Evolutionary conservation across 1,284 basidiomycete genomes (phyloP).

Genomic region (Golubevia pallescens): DNA sequence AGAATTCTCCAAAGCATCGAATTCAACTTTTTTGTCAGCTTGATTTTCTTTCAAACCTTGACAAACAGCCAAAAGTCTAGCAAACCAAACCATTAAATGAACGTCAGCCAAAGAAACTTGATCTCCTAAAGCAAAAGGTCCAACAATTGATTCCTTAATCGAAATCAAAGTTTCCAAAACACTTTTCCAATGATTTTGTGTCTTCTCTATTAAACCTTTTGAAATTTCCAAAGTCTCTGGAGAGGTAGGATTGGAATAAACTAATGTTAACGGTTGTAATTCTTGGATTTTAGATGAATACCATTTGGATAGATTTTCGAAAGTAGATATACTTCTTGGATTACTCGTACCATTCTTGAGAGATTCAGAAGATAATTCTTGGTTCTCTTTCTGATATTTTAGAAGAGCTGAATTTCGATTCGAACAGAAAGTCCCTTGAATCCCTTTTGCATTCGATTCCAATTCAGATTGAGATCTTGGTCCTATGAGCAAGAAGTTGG

Average conservation of each 20-base stretch:
- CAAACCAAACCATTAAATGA: conserved; percentile 42
- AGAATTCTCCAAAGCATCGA: conserved; percentile 10
- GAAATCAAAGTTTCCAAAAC: conserved; percentile 13
- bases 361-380: background rate
- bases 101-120: conserved; percentile 41
- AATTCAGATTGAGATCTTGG: conserved; percentile 20
- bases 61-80: conserved; percentile 16
- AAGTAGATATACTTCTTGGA: too few relatives aligned
- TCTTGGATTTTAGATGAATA: conserved; percentile 22
- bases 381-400: conserved; percentile 14
- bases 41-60: conserved; percentile 1
- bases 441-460: background rate
- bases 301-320: background rate
- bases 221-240: conserved; percentile 1
- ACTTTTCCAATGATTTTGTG: conserved; percentile 19
- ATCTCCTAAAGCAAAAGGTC: conserved; percentile 38
- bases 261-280: too few relatives aligned
- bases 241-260: conserved; percentile 23
- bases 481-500: conserved; percentile 31
- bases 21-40: background rate
- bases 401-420: conserved; percentile 20
- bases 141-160: conserved; percentile 21
- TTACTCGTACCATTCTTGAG: too few relatives aligned
- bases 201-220: conserved; percentile 18
- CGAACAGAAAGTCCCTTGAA: conserved; percentile 22